These are phyloP conservation scores for Usnea hakonensis DNA, from an alignment of 495 filamentous ascomycete species.

Conservation along the genomic window DNA sequence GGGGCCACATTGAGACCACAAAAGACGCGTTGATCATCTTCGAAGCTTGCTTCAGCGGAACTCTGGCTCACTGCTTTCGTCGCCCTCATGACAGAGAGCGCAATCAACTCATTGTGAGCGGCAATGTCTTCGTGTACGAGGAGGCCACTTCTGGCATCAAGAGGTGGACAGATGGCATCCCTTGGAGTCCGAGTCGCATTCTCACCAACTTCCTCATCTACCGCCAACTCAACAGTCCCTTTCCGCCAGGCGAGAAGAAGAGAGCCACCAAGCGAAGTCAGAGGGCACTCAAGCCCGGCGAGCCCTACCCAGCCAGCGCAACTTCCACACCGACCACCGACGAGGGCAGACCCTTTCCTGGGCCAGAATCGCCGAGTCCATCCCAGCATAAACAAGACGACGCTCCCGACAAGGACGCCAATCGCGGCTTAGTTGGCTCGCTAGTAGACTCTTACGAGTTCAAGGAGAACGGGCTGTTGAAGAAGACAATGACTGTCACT, in stretches of 20 bases:
- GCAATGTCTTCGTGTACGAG: slow-evolving; percentile 84
- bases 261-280: slow-evolving; percentile 66
- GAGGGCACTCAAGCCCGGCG: slow-evolving; percentile 35
- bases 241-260: slow-evolving; percentile 85
- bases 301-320: slow-evolving; percentile 42
- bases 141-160: slow-evolving; percentile 84
- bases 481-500: slow-evolving; percentile 83
- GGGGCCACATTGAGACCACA: slow-evolving; percentile 61
- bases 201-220: slow-evolving; percentile 85
- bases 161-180: slow-evolving; percentile 85
- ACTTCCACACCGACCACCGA: slow-evolving; percentile 32
- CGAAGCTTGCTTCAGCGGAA: slow-evolving; percentile 62
- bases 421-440: slow-evolving; percentile 70
- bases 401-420: slow-evolving; percentile 43
- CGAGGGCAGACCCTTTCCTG: slow-evolving; percentile 36
- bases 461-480: slow-evolving; percentile 74
- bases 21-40: slow-evolving; percentile 70
- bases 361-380: slow-evolving; percentile 38
- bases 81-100: slow-evolving; percentile 82
- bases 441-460: slow-evolving; percentile 82
- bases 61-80: slow-evolving; percentile 63
- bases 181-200: slow-evolving; percentile 87
- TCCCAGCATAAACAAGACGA: slow-evolving; percentile 38
- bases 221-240: slow-evolving; percentile 72
- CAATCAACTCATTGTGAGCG: slow-evolving; percentile 63